Conservation (phyloP, 208 protist genomes). For the Trypanosoma vivax region DNA sequence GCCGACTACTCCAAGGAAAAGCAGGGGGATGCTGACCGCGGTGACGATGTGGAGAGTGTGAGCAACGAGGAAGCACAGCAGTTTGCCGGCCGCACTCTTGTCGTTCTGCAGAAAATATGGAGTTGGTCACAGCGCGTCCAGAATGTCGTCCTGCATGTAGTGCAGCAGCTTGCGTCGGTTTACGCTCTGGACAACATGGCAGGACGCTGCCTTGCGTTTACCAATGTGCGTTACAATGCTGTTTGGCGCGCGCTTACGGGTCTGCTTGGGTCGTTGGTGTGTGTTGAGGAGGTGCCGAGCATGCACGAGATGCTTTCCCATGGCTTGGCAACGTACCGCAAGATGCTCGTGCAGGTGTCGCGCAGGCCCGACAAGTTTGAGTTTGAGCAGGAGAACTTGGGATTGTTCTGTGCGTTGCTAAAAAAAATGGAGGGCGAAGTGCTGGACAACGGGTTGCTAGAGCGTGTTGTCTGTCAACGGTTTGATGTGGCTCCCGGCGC, state of each 20-base stretch:
- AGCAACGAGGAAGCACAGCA: slow-evolving; percentile 71
- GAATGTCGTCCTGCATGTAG: slow-evolving; percentile 46
- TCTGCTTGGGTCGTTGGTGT: slow-evolving; percentile 64
- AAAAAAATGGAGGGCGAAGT: slow-evolving; percentile 53
- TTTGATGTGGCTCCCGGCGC: slow-evolving; percentile 41
- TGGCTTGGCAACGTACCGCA: slow-evolving; percentile 55
- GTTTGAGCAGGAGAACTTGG: slow-evolving; percentile 28
- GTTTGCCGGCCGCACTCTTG: slow-evolving; percentile 49
- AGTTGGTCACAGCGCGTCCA: slow-evolving; percentile 63
- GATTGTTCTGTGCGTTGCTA: slow-evolving; percentile 48
- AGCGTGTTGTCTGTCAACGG: slow-evolving; percentile 36
- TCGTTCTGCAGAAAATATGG: slow-evolving; percentile 74
- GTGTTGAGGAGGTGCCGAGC: slow-evolving; percentile 73
- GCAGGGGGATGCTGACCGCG: no score
- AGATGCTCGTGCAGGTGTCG: slow-evolving; percentile 47
- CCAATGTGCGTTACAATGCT: slow-evolving; percentile 41
- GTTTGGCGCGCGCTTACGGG: slow-evolving; percentile 68
- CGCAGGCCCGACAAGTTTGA: slow-evolving; percentile 36
- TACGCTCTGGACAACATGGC: slow-evolving; percentile 30
- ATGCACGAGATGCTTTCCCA: slow-evolving; percentile 53
- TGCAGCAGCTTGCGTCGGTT: slow-evolving; percentile 74
- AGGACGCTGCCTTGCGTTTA: slow-evolving; percentile 28
- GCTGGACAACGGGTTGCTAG: slow-evolving; percentile 66
- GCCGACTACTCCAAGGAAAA: slow-evolving; percentile 15
- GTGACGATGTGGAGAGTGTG: slow-evolving; percentile 13